Percentiles rank a stretch among this genome's conserved stretches.
Evolutionary conservation across 441 rosid genomes (phyloP).

Genomic region (Metrosideros polymorpha): DNA sequence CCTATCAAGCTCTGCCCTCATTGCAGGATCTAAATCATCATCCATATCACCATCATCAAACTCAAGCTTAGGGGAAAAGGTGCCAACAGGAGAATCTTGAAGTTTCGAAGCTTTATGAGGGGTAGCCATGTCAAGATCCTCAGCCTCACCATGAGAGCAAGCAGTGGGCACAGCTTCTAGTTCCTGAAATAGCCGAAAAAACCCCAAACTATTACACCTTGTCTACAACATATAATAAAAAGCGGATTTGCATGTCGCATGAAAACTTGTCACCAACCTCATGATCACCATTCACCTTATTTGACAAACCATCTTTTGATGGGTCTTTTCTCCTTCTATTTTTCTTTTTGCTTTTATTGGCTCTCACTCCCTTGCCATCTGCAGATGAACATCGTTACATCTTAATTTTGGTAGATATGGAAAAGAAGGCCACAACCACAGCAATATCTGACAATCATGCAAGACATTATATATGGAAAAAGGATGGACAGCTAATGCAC

Average conservation of each 20-base stretch:
- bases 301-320: conserved; percentile 24
- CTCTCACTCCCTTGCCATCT: conserved; percentile 60
- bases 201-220: background rate
- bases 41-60: conserved; percentile 67
- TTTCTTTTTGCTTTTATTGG: conserved; percentile 74
- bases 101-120: conserved; percentile 26
- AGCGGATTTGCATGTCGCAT: background rate
- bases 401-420: background rate
- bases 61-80: conserved; percentile 36
- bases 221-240: background rate
- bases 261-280: conserved; percentile 27
- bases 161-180: conserved; percentile 22
- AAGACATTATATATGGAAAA: background rate
- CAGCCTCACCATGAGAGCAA: conserved; percentile 22
- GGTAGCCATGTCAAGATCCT: conserved; percentile 21
- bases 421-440: background rate
- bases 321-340: conserved; percentile 56
- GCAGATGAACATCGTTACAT: conserved; percentile 2
- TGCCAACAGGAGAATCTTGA: conserved; percentile 26
- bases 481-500: background rate
- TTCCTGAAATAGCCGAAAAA: conserved; percentile 27
- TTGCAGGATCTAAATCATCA: conserved; percentile 88
- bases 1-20: conserved; percentile 82
- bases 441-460: background rate
- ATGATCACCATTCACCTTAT: conserved; percentile 20